Conservation (phyloP, 164 flowering plant species). For the Paratinospora sagittata region DNA sequence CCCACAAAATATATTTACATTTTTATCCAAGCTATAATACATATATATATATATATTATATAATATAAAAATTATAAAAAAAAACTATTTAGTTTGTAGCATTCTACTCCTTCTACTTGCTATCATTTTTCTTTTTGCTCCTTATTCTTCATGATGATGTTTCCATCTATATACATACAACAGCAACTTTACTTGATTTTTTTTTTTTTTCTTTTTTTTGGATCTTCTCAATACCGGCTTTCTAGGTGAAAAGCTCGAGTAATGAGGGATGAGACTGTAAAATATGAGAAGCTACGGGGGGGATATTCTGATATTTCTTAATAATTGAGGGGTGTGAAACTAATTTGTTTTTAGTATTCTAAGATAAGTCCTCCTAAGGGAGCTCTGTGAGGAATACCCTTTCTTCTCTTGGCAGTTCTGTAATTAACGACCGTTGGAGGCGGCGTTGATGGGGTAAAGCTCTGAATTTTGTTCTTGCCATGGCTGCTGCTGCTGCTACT, state of each 20-base stretch:
- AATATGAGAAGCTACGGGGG: conserved; percentile 1
- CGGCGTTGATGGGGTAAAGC: conserved; percentile 81
- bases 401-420: conserved; percentile 77
- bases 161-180: neutral
- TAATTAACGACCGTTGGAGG: conserved; percentile 56
- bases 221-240: neutral
- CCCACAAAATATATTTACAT: neutral
- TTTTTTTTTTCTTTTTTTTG: neutral
- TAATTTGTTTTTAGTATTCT: conserved; percentile 39
- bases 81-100: too few relatives aligned
- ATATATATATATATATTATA: neutral
- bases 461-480: conserved; percentile 37
- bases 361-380: conserved; percentile 66
- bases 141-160: neutral
- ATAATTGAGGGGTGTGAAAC: conserved; percentile 8
- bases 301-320: conserved; percentile 13
- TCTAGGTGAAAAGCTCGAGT: conserved; percentile 17
- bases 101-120: neutral
- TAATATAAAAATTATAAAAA: neutral
- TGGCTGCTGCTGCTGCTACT: conserved; percentile 48
- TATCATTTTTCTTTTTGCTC: neutral
- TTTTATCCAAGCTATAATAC: neutral
- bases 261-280: neutral
- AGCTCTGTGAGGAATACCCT: conserved; percentile 92
- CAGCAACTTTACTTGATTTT: neutral